phyloP scores from a whole-genome alignment of 2,329 filamentous ascomycete genomes.

The Colletotrichum caudatum region DNA sequence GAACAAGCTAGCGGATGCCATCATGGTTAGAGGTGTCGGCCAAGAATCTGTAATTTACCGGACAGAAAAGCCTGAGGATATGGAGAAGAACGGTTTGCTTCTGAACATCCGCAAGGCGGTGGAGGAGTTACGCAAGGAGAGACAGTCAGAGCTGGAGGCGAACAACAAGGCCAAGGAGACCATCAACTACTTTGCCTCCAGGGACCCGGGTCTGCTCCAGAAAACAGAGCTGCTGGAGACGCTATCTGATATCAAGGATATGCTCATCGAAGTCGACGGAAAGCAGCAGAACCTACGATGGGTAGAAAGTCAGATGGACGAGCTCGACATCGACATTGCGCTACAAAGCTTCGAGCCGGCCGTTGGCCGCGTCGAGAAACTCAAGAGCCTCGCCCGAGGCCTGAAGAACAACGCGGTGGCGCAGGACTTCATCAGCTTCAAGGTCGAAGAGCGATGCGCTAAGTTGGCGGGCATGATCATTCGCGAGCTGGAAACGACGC shows the following conservation, averaged over 20 bases:
- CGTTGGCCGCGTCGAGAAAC: slow-evolving; percentile 84
- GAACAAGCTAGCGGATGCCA: slow-evolving; percentile 82
- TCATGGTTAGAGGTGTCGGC: slow-evolving; percentile 88
- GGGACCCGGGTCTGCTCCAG: slow-evolving; percentile 80
- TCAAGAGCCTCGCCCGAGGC: slow-evolving; percentile 81
- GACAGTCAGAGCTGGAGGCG: slow-evolving; percentile 88
- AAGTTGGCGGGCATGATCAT: slow-evolving; percentile 82
- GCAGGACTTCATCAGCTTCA: slow-evolving; percentile 91
- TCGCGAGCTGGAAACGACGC: slow-evolving; percentile 80
- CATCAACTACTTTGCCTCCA: slow-evolving; percentile 85
- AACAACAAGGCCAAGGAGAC: slow-evolving; percentile 86
- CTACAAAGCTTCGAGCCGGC: slow-evolving; percentile 89
- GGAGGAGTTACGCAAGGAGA: slow-evolving; percentile 87
- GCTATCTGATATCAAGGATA: slow-evolving; percentile 82
- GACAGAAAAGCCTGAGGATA: slow-evolving; percentile 82
- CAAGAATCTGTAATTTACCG: slow-evolving; percentile 95
- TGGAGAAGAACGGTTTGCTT: slow-evolving; percentile 83
- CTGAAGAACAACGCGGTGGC: slow-evolving; percentile 89
- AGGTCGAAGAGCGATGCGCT: slow-evolving; percentile 85
- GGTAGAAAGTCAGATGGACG: slow-evolving; percentile 95
- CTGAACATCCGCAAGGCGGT: slow-evolving; percentile 93
- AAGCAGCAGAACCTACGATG: slow-evolving; percentile 96
- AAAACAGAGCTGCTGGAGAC: slow-evolving; percentile 85
- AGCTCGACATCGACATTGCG: slow-evolving; percentile 95
- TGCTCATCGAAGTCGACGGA: slow-evolving; percentile 95